Base-by-base conservation (phyloP, 345 rosid species). In the Chamaenerion angustifolium region DNA sequence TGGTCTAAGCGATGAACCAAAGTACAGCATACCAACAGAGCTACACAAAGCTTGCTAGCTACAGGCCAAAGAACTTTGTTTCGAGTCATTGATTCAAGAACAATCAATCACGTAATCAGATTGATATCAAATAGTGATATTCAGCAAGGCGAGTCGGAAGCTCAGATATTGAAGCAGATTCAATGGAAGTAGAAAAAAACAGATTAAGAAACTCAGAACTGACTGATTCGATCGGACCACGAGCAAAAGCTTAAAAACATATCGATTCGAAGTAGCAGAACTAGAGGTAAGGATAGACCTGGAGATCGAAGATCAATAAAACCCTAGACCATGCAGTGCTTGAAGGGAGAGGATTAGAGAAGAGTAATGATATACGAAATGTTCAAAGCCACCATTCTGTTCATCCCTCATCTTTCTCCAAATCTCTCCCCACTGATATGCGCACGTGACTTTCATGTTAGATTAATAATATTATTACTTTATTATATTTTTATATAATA, bases 401-500 rank as follows among this genome's bases (percentile, higher is more conserved):
- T 13, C 40, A 14, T 50, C 25, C 25, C 25, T 35, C 54, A 10
- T 27, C 42, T 27, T 17, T 19, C 35, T 8, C 8, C 18, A 12
- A 9, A 52, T 11, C 13, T 11, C 17, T 6, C 12, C 17, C 43
- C 50, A 54, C 58, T 11, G 46, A 17, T 6, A 0, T 21, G 27
- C 49, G 21, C 66, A 57, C 8, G 60, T 60, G 60, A 23, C 37
- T 52, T 0, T 50, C 61, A 42, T 63, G 61, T 27, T 42, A 4
- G 16, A 16, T 17, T 47, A n/a, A 45, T 18, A 45, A 5, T 10
- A 42, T 45, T 48, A 21, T 21, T 2, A 2, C 25, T 2, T 2
- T 2, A 21, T 21, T 21, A 0, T 0, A 21, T 21, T 2, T 21
- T 2, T 21, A 21, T 21, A 21, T 21, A 21, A 21, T 21, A 21